Evolutionary conservation across 2,329 filamentous ascomycete species (phyloP).

Genomic region (Chaetomium strumarium): DNA sequence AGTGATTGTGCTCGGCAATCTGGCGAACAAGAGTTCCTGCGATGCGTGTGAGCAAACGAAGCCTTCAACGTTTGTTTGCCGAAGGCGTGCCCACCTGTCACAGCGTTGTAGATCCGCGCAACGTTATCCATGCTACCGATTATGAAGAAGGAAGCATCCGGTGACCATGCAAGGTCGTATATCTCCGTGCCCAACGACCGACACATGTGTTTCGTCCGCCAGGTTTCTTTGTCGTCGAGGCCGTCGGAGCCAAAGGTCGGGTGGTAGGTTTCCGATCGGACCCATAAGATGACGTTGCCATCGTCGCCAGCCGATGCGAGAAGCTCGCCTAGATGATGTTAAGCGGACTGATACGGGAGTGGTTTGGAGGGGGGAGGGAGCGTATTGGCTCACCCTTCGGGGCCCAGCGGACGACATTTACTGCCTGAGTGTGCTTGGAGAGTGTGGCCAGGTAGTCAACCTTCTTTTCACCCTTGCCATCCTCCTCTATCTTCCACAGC

Average conservation of each 20-base stretch:
- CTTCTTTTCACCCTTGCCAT: slow-evolving; percentile 80
- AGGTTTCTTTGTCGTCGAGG: slow-evolving; percentile 90
- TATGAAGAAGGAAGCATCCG: slow-evolving; percentile 93
- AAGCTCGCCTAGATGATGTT: slow-evolving; percentile 62
- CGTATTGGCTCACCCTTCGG: slow-evolving; percentile 64
- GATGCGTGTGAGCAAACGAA: slow-evolving; percentile 14
- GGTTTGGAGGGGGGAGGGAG: not conserved
- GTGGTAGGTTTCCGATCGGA: slow-evolving; percentile 71
- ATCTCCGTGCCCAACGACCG: slow-evolving; percentile 92
- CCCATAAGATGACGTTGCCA: slow-evolving; percentile 94
- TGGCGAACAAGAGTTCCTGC: slow-evolving; percentile 68
- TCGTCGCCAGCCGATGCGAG: slow-evolving; percentile 95
- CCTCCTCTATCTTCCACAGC: slow-evolving; percentile 86
- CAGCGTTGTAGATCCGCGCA: slow-evolving; percentile 91
- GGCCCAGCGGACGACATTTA: slow-evolving; percentile 95
- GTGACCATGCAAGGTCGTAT: slow-evolving; percentile 97
- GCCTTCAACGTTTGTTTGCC: not conserved
- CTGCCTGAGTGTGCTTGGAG: slow-evolving; percentile 89
- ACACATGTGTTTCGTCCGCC: slow-evolving; percentile 97
- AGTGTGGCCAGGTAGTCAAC: slow-evolving; percentile 90
- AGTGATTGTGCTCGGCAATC: slow-evolving; percentile 96
- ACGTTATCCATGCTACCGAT: slow-evolving; percentile 99
- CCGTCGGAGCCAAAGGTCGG: slow-evolving; percentile 72
- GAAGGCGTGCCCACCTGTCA: slow-evolving; percentile 59
- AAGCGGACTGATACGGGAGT: not conserved